A percentile compares a stretch with the other conserved stretches of the same genome.
phyloP scores from a whole-genome alignment of 371 early-diverging fungal genomes.

The Quaeritorhiza haematococci region DNA sequence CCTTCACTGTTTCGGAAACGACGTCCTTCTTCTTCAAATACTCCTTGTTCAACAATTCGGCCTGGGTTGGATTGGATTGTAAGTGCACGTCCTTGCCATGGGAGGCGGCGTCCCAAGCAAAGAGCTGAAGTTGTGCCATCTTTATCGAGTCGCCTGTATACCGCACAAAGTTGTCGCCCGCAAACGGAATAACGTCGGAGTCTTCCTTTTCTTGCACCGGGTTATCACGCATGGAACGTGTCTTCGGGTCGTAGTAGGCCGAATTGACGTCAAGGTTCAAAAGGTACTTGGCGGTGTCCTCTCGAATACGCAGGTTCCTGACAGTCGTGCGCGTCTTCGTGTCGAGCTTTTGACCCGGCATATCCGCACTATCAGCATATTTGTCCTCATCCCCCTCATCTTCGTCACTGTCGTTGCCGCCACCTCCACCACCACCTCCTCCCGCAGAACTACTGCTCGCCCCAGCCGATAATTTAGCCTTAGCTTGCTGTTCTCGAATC shows the following conservation, averaged over 20 bases:
- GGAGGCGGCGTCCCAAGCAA: slow-evolving; percentile 84
- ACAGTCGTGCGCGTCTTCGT: slow-evolving; percentile 90
- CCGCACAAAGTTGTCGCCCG: slow-evolving; percentile 91
- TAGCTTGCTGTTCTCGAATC: slow-evolving; percentile 52
- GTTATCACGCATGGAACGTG: slow-evolving; percentile 96
- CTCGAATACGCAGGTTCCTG: slow-evolving; percentile 95
- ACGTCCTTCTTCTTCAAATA: slow-evolving; percentile 76
- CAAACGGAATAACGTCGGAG: slow-evolving; percentile 32
- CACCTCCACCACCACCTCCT: slow-evolving; percentile 3
- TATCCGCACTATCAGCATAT: slow-evolving; percentile 84
- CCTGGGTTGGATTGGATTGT: slow-evolving; percentile 93
- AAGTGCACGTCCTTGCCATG: slow-evolving; percentile 75
- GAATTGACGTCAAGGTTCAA: slow-evolving; percentile 89
- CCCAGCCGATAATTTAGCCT: slow-evolving; percentile 46
- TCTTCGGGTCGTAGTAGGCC: slow-evolving; percentile 97
- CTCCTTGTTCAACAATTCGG: slow-evolving; percentile 81
- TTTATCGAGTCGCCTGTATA: slow-evolving; percentile 77
- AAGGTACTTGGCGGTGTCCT: slow-evolving; percentile 97
- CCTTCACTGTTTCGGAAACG: slow-evolving; percentile 64
- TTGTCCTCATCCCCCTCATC: slow-evolving; percentile 76
- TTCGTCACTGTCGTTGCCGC: slow-evolving; percentile 15
- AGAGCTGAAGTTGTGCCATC: slow-evolving; percentile 78
- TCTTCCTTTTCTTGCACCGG: slow-evolving; percentile 67
- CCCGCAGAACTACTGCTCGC: slow-evolving; percentile 11
- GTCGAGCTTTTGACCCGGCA: slow-evolving; percentile 87